Evolutionary conservation across 257 asterid genomes (phyloP).

Genomic region (Scutellaria galericulata): DNA sequence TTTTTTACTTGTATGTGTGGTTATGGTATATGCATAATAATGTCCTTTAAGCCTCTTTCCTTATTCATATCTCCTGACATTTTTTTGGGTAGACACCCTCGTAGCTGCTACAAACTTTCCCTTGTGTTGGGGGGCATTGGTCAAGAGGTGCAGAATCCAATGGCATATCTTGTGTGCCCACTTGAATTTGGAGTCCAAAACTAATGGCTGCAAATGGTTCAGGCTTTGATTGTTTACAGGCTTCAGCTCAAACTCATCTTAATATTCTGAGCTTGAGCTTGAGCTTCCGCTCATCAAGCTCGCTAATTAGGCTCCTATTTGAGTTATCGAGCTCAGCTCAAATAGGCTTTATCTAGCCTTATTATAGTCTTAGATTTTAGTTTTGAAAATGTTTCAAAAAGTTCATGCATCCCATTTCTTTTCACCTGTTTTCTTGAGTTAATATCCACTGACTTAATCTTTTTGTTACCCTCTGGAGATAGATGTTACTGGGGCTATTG

Average conservation of each 20-base stretch:
- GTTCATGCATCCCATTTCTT: not conserved
- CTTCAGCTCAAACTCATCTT: not conserved
- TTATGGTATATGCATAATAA: constrained; percentile 5
- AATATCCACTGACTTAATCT: not conserved
- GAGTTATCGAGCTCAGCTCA: not conserved
- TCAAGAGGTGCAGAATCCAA: not conserved
- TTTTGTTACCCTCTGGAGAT: constrained; percentile 12
- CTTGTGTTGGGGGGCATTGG: constrained; percentile 15
- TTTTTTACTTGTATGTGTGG: constrained; percentile 4
- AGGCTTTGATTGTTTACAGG: not conserved
- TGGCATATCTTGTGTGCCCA: not conserved
- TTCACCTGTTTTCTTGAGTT: constrained; percentile 14
- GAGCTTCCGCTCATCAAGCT: not conserved
- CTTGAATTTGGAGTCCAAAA: constrained; percentile 7
- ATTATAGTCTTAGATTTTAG: not conserved
- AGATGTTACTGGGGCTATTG: constrained; percentile 97
- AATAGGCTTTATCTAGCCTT: constrained; percentile 5
- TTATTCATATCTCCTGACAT: not conserved
- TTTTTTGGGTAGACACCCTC: constrained; percentile 13
- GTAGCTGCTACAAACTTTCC: constrained; percentile 1
- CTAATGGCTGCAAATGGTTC: not conserved
- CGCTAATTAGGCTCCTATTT: not conserved
- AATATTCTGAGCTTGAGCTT: not conserved
- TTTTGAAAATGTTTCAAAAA: not conserved
- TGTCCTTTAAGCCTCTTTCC: constrained; percentile 12